A percentile compares a stretch with the other conserved stretches of the same genome.
Conservation (phyloP, 331 rosid genomes). For the Erythrophleum ivorense region DNA sequence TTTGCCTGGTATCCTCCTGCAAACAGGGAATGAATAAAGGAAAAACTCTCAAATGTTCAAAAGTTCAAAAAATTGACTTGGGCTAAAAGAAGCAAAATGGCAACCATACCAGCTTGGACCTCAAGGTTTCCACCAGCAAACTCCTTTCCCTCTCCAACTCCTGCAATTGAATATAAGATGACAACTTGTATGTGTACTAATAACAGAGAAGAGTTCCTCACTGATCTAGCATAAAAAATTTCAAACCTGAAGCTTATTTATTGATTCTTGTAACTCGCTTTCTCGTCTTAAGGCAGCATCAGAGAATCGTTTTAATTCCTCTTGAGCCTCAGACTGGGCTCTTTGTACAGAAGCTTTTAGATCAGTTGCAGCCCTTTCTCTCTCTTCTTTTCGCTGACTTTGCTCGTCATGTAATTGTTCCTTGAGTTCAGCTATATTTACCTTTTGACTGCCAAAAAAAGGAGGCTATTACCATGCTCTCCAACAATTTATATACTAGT, state of each 20-base stretch:
- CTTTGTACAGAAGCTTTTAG: conserved; percentile 82
- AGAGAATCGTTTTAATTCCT: conserved; percentile 70
- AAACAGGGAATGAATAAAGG: conserved; percentile 42
- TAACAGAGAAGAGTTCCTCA: conserved; percentile 25
- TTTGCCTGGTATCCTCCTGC: conserved; percentile 91
- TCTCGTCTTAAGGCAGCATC: conserved; percentile 74
- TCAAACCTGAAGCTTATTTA: conserved; percentile 82
- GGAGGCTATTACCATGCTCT: not conserved
- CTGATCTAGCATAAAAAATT: conserved; percentile 29
- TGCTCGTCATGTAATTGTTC: conserved; percentile 79
- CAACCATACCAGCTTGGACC: conserved; percentile 83
- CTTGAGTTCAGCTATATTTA: conserved; percentile 77
- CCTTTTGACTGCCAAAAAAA: conserved; percentile 54
- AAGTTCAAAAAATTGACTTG: not conserved
- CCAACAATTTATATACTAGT: conserved; percentile 25
- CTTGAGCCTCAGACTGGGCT: conserved; percentile 84
- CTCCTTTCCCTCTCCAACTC: conserved; percentile 83
- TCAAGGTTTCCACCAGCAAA: conserved; percentile 73
- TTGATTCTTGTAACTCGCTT: conserved; percentile 77
- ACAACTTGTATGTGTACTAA: conserved; percentile 22
- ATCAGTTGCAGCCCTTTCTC: conserved; percentile 88
- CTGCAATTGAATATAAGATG: conserved; percentile 52
- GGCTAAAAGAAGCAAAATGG: conserved; percentile 29
- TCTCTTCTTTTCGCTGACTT: conserved; percentile 82
- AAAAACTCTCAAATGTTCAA: conserved; percentile 33